Conservation (phyloP, 306 rosid species). For the Prinsepia uniflora region DNA sequence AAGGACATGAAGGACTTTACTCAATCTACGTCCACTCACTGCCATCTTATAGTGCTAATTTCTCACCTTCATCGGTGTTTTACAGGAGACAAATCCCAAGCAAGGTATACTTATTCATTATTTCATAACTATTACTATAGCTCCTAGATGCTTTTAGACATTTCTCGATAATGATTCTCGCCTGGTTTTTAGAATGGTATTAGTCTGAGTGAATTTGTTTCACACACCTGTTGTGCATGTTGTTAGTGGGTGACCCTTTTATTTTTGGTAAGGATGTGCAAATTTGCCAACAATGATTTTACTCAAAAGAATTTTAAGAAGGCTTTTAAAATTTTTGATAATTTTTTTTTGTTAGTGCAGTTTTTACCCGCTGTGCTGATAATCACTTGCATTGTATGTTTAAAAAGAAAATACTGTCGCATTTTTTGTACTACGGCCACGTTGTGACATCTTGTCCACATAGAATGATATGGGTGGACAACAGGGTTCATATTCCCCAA, state of each 20-base stretch:
- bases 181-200: not conserved
- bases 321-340: not conserved
- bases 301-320: not conserved
- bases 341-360: no score
- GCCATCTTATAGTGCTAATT: conserved; percentile 65
- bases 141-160: not conserved
- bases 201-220: not conserved
- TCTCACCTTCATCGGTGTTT: conserved; percentile 65
- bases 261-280: not conserved
- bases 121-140: not conserved
- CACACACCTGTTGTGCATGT: not conserved
- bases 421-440: not conserved
- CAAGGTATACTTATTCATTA: conserved; percentile 53
- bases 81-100: conserved; percentile 81
- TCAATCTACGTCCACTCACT: conserved; percentile 77
- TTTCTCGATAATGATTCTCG: not conserved
- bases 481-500: no score
- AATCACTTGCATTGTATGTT: not conserved
- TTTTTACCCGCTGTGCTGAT: not conserved
- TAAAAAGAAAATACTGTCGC: not conserved
- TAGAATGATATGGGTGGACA: no score
- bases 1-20: conserved; percentile 56
- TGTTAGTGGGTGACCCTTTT: not conserved
- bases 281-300: not conserved
- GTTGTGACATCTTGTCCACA: no score